phyloP scores from a whole-genome alignment of 495 filamentous ascomycete genomes.

The Xylaria sp. region DNA sequence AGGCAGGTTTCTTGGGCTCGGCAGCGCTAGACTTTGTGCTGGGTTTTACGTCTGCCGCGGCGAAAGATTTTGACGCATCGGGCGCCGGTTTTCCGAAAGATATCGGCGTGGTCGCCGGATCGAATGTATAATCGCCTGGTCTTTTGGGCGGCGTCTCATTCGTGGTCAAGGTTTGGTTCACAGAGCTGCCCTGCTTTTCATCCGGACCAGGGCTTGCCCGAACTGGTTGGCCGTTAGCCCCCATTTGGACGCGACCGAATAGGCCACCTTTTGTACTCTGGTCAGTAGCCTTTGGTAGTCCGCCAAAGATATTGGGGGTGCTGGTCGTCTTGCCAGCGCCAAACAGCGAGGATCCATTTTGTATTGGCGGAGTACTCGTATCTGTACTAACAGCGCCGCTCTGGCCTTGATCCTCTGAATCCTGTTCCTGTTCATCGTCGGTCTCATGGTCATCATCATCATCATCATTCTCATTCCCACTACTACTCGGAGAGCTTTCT shows the following conservation, averaged over 20 bases:
- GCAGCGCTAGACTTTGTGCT: slow-evolving; percentile 20
- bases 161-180: slow-evolving; percentile 15
- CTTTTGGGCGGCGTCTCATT: slow-evolving; percentile 36
- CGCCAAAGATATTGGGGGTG: slow-evolving; percentile 62
- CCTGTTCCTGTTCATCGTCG: slow-evolving; percentile 52
- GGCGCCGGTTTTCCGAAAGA: slow-evolving; percentile 31
- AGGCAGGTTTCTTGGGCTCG: slow-evolving; percentile 24
- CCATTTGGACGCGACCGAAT: slow-evolving; percentile 50
- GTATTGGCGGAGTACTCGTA: slow-evolving; percentile 43
- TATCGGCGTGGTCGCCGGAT: slow-evolving; percentile 41
- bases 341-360: slow-evolving; percentile 37
- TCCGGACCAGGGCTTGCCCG: slow-evolving; percentile 48
- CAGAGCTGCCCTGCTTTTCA: slow-evolving; percentile 31
- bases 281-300: slow-evolving; percentile 55
- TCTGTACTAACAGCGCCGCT: slow-evolving; percentile 43
- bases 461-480: slow-evolving; percentile 52
- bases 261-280: slow-evolving; percentile 50
- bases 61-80: slow-evolving; percentile 24
- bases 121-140: slow-evolving; percentile 45
- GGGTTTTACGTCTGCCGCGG: slow-evolving; percentile 12
- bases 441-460: slow-evolving; percentile 57
- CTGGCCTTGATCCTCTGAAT: slow-evolving; percentile 49
- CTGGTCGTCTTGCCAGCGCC: slow-evolving; percentile 31
- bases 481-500: slow-evolving; percentile 55
- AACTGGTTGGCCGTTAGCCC: slow-evolving; percentile 42